A percentile compares a stretch with the other conserved stretches of the same genome.
phyloP scores from a whole-genome alignment of 768 basidiomycete species.

The Coprinopsis cinerea region DNA sequence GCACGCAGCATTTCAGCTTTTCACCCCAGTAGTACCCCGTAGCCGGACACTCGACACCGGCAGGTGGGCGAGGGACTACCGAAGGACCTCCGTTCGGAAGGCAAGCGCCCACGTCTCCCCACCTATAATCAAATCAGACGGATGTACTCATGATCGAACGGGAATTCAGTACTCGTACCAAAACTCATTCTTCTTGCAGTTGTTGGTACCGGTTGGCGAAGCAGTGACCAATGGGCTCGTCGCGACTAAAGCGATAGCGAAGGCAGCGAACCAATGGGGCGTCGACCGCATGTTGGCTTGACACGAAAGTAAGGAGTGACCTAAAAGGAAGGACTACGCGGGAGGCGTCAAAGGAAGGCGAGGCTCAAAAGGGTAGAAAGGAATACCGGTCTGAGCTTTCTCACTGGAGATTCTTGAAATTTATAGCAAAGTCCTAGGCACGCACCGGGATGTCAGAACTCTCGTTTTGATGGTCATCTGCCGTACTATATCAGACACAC shows the following conservation, averaged over 20 bases:
- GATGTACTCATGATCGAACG: background rate
- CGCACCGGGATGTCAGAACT: no score
- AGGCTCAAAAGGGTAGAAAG: no score
- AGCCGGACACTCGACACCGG: constrained; percentile 37
- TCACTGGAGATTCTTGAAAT: no score
- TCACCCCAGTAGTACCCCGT: constrained; percentile 42
- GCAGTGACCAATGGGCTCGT: background rate
- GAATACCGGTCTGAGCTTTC: no score
- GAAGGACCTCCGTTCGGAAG: constrained; percentile 36
- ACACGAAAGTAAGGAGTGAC: background rate
- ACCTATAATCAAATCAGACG: constrained; percentile 23
- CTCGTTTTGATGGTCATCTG: no score
- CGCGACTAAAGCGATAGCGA: background rate
- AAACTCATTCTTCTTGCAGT: constrained; percentile 25
- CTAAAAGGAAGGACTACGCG: constrained; percentile 1
- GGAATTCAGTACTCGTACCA: constrained; percentile 18
- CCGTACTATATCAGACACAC: no score
- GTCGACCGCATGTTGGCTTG: constrained; percentile 8
- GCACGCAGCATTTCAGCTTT: constrained; percentile 47
- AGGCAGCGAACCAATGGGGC: background rate
- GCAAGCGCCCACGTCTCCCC: constrained; percentile 30
- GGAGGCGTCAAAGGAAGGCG: no score
- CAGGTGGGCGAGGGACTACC: constrained; percentile 40
- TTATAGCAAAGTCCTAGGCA: no score
- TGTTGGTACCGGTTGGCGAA: constrained; percentile 6